phyloP scores from a whole-genome alignment of 202 grass and related monocot genomes.

The Elaeis oleifera region DNA sequence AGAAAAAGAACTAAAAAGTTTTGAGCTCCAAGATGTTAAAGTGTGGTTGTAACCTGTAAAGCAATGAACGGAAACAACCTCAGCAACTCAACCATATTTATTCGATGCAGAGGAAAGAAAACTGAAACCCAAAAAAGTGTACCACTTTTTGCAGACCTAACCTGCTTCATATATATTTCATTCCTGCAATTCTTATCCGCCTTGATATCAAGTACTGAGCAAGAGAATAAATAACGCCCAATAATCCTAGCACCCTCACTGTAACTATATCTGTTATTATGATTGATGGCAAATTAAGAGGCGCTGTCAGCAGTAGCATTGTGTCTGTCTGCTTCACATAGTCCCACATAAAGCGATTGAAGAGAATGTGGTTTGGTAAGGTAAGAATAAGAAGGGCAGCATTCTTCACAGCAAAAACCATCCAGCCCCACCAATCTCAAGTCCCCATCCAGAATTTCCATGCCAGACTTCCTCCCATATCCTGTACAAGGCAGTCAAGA shows the following conservation, averaged over 20 bases:
- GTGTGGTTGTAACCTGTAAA: too few relatives aligned
- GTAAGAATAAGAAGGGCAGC: conserved; percentile 64
- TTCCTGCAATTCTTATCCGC: conserved; percentile 86
- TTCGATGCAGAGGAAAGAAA: too few relatives aligned
- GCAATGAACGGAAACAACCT: too few relatives aligned
- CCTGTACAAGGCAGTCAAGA: conserved; percentile 69
- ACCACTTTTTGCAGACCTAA: conserved; percentile 18
- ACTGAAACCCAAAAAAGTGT: conserved; percentile 3
- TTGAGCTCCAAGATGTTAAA: too few relatives aligned
- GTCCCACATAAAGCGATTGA: conserved; percentile 99
- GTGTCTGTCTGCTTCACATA: conserved; percentile 88
- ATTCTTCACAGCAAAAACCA: conserved; percentile 90
- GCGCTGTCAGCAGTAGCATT: conserved; percentile 73
- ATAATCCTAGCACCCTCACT: conserved; percentile 80
- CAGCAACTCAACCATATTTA: too few relatives aligned
- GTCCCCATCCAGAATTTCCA: conserved; percentile 54
- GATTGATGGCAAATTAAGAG: conserved; percentile 81
- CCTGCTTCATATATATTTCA: conserved; percentile 86
- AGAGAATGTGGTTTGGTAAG: conserved; percentile 91
- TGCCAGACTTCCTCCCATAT: conserved; percentile 85
- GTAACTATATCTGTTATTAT: conserved; percentile 81
- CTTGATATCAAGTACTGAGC: conserved; percentile 81
- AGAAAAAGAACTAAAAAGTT: too few relatives aligned
- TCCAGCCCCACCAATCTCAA: conserved; percentile 75
- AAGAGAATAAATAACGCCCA: conserved; percentile 89